These are phyloP conservation scores for Suillus paluster DNA, from an alignment of 768 basidiomycete species.

Conservation along the genomic window DNA sequence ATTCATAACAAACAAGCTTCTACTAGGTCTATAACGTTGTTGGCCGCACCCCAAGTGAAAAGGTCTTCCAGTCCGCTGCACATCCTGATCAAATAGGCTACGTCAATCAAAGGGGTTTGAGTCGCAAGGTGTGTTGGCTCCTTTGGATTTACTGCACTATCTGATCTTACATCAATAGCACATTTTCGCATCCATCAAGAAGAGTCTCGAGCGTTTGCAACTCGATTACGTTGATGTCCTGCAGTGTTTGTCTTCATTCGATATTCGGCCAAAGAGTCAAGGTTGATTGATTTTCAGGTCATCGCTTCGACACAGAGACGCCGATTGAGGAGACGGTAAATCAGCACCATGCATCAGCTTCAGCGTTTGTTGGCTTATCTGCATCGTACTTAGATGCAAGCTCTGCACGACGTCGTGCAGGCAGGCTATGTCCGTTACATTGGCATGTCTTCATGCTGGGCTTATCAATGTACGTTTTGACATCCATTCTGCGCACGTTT, in stretches of 20 bases:
- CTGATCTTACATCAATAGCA: slow-evolving; percentile 43
- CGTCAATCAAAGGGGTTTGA: slow-evolving; percentile 56
- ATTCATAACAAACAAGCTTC: neutral
- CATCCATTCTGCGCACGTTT: neutral
- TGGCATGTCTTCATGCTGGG: slow-evolving; percentile 60
- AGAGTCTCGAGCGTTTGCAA: slow-evolving; percentile 66
- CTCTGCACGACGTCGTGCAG: slow-evolving; percentile 69
- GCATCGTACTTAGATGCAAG: slow-evolving; percentile 54
- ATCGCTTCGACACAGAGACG: slow-evolving; percentile 36
- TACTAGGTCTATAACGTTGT: slow-evolving; percentile 21
- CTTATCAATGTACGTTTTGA: slow-evolving; percentile 52
- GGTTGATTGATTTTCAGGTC: slow-evolving; percentile 32
- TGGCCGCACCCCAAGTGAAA: slow-evolving; percentile 14
- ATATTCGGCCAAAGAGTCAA: neutral
- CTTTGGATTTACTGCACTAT: neutral
- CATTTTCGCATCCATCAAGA: slow-evolving; percentile 72
- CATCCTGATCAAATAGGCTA: slow-evolving; percentile 48
- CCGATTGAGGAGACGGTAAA: slow-evolving; percentile 33
- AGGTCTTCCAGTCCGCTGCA: slow-evolving; percentile 1
- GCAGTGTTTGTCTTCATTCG: slow-evolving; percentile 51
- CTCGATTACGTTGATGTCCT: slow-evolving; percentile 79
- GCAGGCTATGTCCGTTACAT: slow-evolving; percentile 66
- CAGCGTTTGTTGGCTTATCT: neutral
- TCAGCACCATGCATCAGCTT: slow-evolving; percentile 41
- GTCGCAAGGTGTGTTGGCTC: slow-evolving; percentile 41